phyloP scores from a whole-genome alignment of 345 rosid species.

The Cardamine chenopodiifolia region DNA sequence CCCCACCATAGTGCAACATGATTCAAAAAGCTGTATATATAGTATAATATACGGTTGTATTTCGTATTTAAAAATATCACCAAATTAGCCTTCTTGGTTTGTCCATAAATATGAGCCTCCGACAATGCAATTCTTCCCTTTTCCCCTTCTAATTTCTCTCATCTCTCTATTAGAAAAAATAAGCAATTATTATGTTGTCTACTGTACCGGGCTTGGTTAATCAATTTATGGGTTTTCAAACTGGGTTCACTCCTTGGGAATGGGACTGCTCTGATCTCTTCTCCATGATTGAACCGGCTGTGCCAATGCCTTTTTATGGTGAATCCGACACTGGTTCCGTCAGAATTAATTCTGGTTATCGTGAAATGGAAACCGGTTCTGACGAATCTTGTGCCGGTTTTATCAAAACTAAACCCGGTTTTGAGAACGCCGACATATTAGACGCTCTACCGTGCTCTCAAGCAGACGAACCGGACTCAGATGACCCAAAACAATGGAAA shows the following conservation, averaged over 20 bases:
- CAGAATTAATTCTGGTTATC: constrained; percentile 30
- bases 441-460: not conserved
- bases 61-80: constrained; percentile 31
- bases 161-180: constrained; percentile 36
- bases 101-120: constrained; percentile 67
- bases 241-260: constrained; percentile 67
- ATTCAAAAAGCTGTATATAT: constrained; percentile 53
- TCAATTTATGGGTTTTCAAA: constrained; percentile 51
- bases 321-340: constrained; percentile 37
- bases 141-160: constrained; percentile 63
- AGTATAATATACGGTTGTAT: constrained; percentile 19
- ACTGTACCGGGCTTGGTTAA: constrained; percentile 49
- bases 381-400: constrained; percentile 39
- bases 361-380: constrained; percentile 36
- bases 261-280: constrained; percentile 47
- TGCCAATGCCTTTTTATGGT: constrained; percentile 38
- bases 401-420: constrained; percentile 1
- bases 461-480: constrained; percentile 22
- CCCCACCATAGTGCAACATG: constrained; percentile 57
- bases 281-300: constrained; percentile 37
- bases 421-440: not conserved
- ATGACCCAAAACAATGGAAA: constrained; percentile 17
- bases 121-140: constrained; percentile 82
- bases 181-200: constrained; percentile 60
- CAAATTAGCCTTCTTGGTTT: constrained; percentile 36